Evolutionary conservation across 2,329 filamentous ascomycete genomes (phyloP), one percentile per base, ranked within the genome.

Genomic region (Allantophomopsis lycopodina): DNA sequence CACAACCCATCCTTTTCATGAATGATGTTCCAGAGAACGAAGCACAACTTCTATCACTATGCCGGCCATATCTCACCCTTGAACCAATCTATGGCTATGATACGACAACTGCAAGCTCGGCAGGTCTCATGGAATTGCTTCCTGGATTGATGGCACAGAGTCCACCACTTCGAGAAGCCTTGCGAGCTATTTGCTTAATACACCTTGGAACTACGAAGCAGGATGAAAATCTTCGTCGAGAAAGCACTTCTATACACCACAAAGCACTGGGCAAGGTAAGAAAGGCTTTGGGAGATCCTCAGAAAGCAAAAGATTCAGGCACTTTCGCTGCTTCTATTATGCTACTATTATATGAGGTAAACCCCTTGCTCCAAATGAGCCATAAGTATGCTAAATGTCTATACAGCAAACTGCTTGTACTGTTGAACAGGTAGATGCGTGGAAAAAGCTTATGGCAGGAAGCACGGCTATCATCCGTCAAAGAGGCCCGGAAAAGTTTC

Each of bases 401-500:
- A 28, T 28, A 45, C 51, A 15, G 56, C 58, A 36, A 21, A 41
- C 34, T 50, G 47, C 38, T 52, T 51, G 38, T 51, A 44, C 16
- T 36, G 58, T 7, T 45, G 35, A 28, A 17, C 30, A 43, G 20
- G 18, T 31, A 6, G 21, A 57, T 4, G 52, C 58, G 5, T 65
- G 62, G 61, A 59, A 58, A 43, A 51, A 58, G 14, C 50, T 58
- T 2, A 21, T 38, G 17, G 35, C 33, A 17, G 42, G 42, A 20
- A 48, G 59, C 1, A 49, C 56, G 13, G 54, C 62, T 30, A 47
- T 49, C 38, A 58, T 71, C 37, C 59, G 58, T 36, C 59, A 57
- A 17, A 51, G 59, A 14, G 69, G 70, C 0, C 66, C 72, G 0
- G 54, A 56, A 3, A 52, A 56, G 33, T 75, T 72, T 44, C 59